phyloP scores from a whole-genome alignment of 1,284 basidiomycete genomes.

The Pholiota adiposa region DNA sequence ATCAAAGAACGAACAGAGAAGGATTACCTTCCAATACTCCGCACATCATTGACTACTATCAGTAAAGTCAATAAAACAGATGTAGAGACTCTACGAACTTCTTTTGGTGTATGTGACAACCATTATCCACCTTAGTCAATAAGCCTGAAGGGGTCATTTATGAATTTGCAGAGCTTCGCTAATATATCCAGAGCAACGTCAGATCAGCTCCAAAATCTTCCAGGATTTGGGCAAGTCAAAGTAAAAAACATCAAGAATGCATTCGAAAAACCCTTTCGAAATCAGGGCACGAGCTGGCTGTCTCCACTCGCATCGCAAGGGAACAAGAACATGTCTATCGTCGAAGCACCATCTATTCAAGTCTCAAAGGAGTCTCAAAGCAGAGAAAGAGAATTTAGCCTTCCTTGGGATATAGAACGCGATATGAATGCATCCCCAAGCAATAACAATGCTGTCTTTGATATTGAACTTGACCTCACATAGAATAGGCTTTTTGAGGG shows the following conservation, averaged over 20 bases:
- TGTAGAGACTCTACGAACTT: slow-evolving; percentile 89
- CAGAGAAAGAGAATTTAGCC: slow-evolving; percentile 33
- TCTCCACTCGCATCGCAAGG: slow-evolving; percentile 32
- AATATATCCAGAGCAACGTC: slow-evolving; percentile 75
- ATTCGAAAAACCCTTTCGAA: slow-evolving; percentile 78
- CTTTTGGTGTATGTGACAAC: slow-evolving; percentile 80
- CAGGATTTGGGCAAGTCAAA: slow-evolving; percentile 95
- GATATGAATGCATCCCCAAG: slow-evolving; percentile 34
- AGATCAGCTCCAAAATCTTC: slow-evolving; percentile 81
- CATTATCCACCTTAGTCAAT: not conserved
- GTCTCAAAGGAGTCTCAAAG: slow-evolving; percentile 7
- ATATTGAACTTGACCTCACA: slow-evolving; percentile 36
- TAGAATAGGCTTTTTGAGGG: too few relatives aligned
- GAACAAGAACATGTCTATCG: not conserved
- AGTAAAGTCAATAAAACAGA: slow-evolving; percentile 98
- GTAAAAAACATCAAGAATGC: slow-evolving; percentile 82
- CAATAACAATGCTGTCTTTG: slow-evolving; percentile 26
- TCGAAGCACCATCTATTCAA: slow-evolving; percentile 7
- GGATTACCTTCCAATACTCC: slow-evolving; percentile 82
- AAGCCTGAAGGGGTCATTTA: not conserved
- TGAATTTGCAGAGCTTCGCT: slow-evolving; percentile 72
- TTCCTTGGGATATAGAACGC: slow-evolving; percentile 67
- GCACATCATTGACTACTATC: slow-evolving; percentile 87
- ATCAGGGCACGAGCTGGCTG: slow-evolving; percentile 59
- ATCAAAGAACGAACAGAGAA: slow-evolving; percentile 95